phyloP scores from a whole-genome alignment of 108 stramenopile species.

The Cyclotella cryptica region DNA sequence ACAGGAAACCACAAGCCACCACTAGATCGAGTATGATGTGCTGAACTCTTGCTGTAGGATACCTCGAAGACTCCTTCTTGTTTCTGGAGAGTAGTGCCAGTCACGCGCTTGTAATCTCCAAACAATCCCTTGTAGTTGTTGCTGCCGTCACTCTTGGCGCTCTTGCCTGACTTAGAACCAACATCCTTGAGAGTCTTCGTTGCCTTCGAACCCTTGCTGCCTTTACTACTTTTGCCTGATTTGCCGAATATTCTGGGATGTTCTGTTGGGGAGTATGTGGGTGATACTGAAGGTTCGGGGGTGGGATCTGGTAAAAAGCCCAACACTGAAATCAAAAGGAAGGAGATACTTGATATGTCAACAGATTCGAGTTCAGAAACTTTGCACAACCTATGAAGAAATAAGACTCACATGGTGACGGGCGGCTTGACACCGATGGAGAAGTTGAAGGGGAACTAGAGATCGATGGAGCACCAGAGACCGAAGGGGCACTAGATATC shows the following conservation, averaged over 20 bases:
- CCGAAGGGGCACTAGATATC: conserved; percentile 23
- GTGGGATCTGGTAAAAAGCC: conserved; percentile 19
- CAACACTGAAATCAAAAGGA: neutral
- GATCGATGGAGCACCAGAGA: conserved; percentile 13
- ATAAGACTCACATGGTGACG: conserved; percentile 2
- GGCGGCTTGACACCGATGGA: conserved; percentile 5
- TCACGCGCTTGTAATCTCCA: conserved; percentile 19
- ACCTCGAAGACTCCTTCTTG: neutral
- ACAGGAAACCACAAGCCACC: neutral
- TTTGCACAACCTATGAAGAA: neutral
- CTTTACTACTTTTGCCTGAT: conserved; percentile 10
- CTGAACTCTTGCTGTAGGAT: conserved; percentile 15
- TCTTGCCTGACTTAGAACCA: conserved; percentile 14
- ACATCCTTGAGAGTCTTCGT: neutral
- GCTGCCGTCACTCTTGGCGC: neutral
- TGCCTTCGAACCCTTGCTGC: neutral
- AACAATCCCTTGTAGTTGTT: conserved; percentile 11
- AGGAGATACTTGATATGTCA: neutral
- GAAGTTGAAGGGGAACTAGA: conserved; percentile 4
- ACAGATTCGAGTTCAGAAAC: neutral
- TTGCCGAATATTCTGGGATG: conserved; percentile 11
- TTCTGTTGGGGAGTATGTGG: conserved; percentile 13
- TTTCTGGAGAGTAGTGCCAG: neutral
- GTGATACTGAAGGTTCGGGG: conserved; percentile 14
- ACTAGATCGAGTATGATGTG: neutral